Conservation (phyloP, 352 stramenopile species). For the Phytopythium helicoides region DNA sequence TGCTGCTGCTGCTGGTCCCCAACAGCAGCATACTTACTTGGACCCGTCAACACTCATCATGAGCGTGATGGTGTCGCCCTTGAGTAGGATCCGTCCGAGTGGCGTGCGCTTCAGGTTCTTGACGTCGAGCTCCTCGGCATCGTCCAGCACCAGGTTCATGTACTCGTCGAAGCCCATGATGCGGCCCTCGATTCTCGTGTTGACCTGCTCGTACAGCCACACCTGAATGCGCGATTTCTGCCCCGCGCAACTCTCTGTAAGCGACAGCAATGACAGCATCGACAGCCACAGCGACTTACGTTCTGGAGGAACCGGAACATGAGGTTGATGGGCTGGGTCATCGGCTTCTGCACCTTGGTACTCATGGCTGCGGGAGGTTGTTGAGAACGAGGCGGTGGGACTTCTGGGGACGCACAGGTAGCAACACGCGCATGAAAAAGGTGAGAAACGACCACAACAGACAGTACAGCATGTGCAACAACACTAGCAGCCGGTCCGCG, state of each 20-base stretch:
- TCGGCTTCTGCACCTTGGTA: constrained; percentile 97
- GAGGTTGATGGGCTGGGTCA: constrained; percentile 99
- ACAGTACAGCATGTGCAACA: no score
- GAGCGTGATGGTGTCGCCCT: constrained; percentile 99
- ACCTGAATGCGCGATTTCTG: constrained; percentile 97
- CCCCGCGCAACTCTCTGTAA: background rate
- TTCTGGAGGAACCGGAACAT: constrained; percentile 99
- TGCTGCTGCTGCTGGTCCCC: background rate
- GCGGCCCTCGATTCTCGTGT: constrained; percentile 98
- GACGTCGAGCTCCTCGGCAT: constrained; percentile 96
- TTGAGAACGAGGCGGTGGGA: background rate
- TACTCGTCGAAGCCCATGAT: constrained; percentile 99
- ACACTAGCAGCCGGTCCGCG: no score
- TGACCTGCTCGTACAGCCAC: constrained; percentile 99
- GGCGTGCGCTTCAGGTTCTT: constrained; percentile 93
- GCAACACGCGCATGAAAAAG: background rate
- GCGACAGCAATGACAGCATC: background rate
- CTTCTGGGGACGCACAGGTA: background rate
- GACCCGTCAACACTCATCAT: constrained; percentile 90
- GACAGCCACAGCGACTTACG: constrained; percentile 31
- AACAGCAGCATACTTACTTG: constrained; percentile 15
- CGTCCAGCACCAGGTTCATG: constrained; percentile 99
- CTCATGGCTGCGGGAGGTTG: constrained; percentile 54
- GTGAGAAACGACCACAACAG: no score
- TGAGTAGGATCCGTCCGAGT: constrained; percentile 98